Evolutionary conservation across 768 basidiomycete species (phyloP), one percentile per base, ranked within the genome.

Genomic region (Suillus subaureus): DNA sequence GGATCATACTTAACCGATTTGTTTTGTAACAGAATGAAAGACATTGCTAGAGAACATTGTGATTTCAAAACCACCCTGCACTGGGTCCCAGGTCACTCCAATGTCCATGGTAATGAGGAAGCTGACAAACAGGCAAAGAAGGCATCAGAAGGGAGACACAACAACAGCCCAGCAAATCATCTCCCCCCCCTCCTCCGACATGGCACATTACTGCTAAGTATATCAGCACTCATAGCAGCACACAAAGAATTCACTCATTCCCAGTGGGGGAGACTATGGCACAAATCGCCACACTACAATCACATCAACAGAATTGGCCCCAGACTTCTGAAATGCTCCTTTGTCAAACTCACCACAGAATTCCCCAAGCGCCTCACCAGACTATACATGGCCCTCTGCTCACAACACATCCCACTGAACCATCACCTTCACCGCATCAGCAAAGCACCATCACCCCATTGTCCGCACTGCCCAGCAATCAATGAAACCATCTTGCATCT

Each of bases 321-420:
- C 21, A 16, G 26, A 9, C 1, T 62, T 8, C 49, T 57, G 4
- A 8, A 49, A 4, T 12, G 18, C 0, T 56, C 40, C 3, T 60
- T 63, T n/a, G 11, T 35, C 23, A 70, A 67, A 60, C 35, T 64
- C 0, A 62, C 65, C 8, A 37, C 61, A 7, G 21, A 39, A 0
- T 40, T 76, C 4, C 61, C 65, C 0, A 51, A 70, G 42, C 63
- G 63, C 21, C 61, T 72, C 4, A 65, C 70, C 3, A 70, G 73
- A 45, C 33, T 79, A 6, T 54, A 80, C 0, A 66, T 70, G 2
- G 79, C 79, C 60, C 70, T 81, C n/a, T 49, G 72, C 2, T 73
- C 74, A 0, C 75, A 73, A 2, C 79, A 80, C 51, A 55, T 67
- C 9, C 72, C 74, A 0, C 70, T 80, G 0, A 68, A 72, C 26